Base-by-base conservation (phyloP, 2,329 filamentous ascomycete species). In the Verticillium zaregamsianum region DNA sequence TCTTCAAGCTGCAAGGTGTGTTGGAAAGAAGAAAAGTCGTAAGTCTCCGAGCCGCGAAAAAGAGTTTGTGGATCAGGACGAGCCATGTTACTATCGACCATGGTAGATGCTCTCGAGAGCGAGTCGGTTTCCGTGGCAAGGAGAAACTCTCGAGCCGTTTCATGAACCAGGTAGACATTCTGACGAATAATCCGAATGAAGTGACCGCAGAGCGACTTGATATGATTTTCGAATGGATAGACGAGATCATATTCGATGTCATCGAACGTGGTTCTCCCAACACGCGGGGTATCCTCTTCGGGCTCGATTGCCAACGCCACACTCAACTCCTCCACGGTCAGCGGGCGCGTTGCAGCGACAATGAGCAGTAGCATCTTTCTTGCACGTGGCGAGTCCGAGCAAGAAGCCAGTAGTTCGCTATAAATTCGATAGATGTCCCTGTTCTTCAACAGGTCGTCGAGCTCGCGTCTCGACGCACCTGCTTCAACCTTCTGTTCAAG, bases 111-210 rank as follows among this genome's bases (percentile, higher is more conserved):
- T 39, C 14, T 17, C 2, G 17, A 32, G 61, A 35, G 35, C 11
- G 20, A 3, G 55, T 57, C 14, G 11, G 14, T 15, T 14, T 35
- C 37, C 11, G 17, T 39, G 14, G 37, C 17, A 11, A 68, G 63
- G 3, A 69, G 60, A 49, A 68, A 69, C 57, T 68, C 68, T 20
- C 63, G 62, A 5, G 66, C 67, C 20, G 68, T 70, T 35, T 68
- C 62, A 40, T 69, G 68, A 3, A 67, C 66, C 12, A 69, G 60
- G 32, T 68, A 68, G 5, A 69, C 64, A 2, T 59, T 67, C 17
- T 63, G 61, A 11, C 61, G 64, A 15, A 62, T 63, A 8, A 67
- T 63, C 15, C 63, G 63, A 15, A 67, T 58, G 20, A 68, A 65
- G 55, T 62, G 58, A 20, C 64, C 65, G 57, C 65, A 62, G 3